Conservation (phyloP, 179 eudicot genomes). For the Drosera spatulata region DNA sequence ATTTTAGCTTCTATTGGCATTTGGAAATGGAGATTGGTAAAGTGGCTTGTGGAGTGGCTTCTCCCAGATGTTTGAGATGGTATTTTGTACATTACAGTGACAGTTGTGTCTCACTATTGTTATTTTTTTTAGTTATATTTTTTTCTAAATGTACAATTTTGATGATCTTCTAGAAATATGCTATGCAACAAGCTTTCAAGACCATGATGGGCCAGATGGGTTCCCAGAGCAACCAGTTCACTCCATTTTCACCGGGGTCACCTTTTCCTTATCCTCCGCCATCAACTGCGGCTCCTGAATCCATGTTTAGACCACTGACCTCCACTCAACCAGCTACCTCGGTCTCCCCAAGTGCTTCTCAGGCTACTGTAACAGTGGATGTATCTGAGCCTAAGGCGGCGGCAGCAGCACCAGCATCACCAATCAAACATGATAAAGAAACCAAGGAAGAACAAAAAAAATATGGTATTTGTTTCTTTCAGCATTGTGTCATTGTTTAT, state of each 20-base stretch:
- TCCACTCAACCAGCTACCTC: not conserved
- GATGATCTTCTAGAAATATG: slow-evolving; percentile 60
- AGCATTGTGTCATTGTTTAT: not conserved
- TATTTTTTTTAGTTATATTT: not conserved
- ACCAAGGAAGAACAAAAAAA: slow-evolving; percentile 33
- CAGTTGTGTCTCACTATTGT: not conserved
- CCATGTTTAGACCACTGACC: slow-evolving; percentile 4
- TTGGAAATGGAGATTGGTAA: not conserved
- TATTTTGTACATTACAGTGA: too few relatives aligned
- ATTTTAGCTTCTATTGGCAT: not conserved
- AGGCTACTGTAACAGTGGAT: slow-evolving; percentile 35
- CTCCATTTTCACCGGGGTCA: slow-evolving; percentile 53
- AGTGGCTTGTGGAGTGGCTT: not conserved
- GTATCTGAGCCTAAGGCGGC: slow-evolving; percentile 35
- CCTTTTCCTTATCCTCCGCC: slow-evolving; percentile 38
- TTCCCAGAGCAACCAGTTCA: slow-evolving; percentile 69
- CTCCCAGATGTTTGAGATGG: too few relatives aligned
- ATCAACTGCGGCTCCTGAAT: slow-evolving; percentile 19
- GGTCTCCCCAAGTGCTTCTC: not conserved
- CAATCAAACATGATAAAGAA: slow-evolving; percentile 32
- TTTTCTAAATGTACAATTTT: not conserved
- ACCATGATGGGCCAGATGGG: slow-evolving; percentile 73
- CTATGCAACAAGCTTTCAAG: slow-evolving; percentile 83
- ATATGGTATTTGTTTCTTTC: slow-evolving; percentile 32
- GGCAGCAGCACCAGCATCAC: slow-evolving; percentile 27